phyloP scores from a whole-genome alignment of 305 asterid genomes.

The Vinca major region DNA sequence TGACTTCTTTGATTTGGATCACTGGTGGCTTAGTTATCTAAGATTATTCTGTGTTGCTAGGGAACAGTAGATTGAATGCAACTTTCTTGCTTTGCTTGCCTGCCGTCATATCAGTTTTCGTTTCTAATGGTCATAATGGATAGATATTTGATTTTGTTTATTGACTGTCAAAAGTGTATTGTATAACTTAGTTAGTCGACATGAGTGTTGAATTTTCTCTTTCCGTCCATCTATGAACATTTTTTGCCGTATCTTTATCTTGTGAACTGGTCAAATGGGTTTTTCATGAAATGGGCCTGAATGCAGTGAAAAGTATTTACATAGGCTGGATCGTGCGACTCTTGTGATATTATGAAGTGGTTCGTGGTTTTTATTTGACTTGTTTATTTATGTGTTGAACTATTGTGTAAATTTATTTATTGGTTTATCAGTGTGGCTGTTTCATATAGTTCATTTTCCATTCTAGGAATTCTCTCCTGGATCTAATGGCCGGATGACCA shows the following conservation, averaged over 20 bases:
- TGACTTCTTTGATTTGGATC: neutral
- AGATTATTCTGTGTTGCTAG: neutral
- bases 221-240: neutral
- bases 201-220: neutral
- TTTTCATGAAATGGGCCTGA: neutral
- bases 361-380: neutral
- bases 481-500: constrained; percentile 77
- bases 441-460: constrained; percentile 7
- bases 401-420: neutral
- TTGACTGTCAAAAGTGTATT: neutral
- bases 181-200: neutral
- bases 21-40: neutral
- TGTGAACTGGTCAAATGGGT: neutral
- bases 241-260: neutral
- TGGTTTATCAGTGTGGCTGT: neutral
- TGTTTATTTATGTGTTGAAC: neutral
- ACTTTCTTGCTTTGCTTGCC: neutral
- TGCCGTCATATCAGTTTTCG: neutral
- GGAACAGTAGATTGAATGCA: neutral
- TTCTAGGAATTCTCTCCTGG: constrained; percentile 93
- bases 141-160: neutral
- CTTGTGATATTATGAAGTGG: neutral
- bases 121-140: neutral
- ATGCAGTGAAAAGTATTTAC: constrained; percentile 7
- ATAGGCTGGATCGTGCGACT: neutral